phyloP scores from a whole-genome alignment of 805 yeast genomes.

The Scheffersomyces stipitis region DNA sequence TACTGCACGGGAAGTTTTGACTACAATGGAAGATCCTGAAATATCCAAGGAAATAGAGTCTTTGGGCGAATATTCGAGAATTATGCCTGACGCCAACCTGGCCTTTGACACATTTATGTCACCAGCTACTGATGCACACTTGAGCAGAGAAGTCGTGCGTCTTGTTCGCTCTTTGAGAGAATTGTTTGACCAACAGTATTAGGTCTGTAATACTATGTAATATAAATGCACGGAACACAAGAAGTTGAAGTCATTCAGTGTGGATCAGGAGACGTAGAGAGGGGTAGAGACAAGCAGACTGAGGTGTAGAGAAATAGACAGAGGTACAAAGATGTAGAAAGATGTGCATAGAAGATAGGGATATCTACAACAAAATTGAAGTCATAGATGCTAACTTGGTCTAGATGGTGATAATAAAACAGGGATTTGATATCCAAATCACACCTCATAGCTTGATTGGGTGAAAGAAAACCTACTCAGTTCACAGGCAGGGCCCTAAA shows the following conservation, averaged over 20 bases:
- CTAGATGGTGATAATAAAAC: too few relatives aligned
- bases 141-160: slow-evolving; percentile 39
- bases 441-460: too few relatives aligned
- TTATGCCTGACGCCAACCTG: slow-evolving; percentile 35
- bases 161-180: slow-evolving; percentile 25
- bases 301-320: too few relatives aligned
- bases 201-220: background rate
- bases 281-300: background rate
- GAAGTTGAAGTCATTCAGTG: background rate
- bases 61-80: slow-evolving; percentile 21
- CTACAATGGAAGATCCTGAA: slow-evolving; percentile 2
- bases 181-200: slow-evolving; percentile 7
- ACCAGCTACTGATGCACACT: slow-evolving; percentile 33
- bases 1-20: slow-evolving; percentile 11
- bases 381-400: too few relatives aligned
- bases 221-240: background rate
- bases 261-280: background rate
- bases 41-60: slow-evolving; percentile 7
- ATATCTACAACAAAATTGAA: too few relatives aligned
- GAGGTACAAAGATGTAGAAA: too few relatives aligned
- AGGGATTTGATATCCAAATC: too few relatives aligned
- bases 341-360: too few relatives aligned
- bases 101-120: slow-evolving; percentile 36
- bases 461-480: too few relatives aligned
- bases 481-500: too few relatives aligned